Conservation (phyloP, 176 grass and related monocot genomes). For the Zea luxurians region DNA sequence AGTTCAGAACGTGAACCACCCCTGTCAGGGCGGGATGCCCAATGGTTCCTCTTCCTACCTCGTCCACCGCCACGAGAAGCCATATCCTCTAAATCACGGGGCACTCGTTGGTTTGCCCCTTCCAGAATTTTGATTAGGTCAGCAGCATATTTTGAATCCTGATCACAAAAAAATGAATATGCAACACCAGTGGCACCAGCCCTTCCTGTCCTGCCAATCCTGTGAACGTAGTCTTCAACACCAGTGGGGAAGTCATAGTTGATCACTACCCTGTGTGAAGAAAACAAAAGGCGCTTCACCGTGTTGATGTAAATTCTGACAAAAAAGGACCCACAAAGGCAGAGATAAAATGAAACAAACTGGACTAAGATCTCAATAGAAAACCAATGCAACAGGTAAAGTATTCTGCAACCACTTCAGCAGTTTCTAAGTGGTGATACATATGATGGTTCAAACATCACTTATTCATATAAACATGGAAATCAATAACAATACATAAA, state of each 20-base stretch:
- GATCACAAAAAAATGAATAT: slow-evolving; percentile 90
- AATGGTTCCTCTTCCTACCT: slow-evolving; percentile 52
- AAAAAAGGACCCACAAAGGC: not conserved
- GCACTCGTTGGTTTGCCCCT: slow-evolving; percentile 80
- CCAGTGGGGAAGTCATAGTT: slow-evolving; percentile 99
- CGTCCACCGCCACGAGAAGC: slow-evolving; percentile 62
- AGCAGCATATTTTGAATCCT: slow-evolving; percentile 80
- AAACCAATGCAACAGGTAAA: not conserved
- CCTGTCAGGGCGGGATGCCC: slow-evolving; percentile 44
- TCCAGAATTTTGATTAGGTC: slow-evolving; percentile 90
- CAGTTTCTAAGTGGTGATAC: slow-evolving; percentile 8
- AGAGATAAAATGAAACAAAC: slow-evolving; percentile 1
- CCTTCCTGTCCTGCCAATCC: slow-evolving; percentile 90
- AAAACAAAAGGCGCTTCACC: not conserved
- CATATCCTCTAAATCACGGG: slow-evolving; percentile 76
- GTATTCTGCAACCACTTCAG: not conserved
- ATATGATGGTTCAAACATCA: not conserved
- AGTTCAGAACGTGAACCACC: slow-evolving; percentile 42
- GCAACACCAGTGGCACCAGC: slow-evolving; percentile 92
- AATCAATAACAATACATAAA: not conserved
- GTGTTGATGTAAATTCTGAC: not conserved
- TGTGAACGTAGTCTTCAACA: slow-evolving; percentile 96
- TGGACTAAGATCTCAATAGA: not conserved
- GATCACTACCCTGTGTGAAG: slow-evolving; percentile 73
- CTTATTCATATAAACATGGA: not conserved